phyloP scores from a whole-genome alignment of 106 monocot species.

The Dendrobium huoshanense region DNA sequence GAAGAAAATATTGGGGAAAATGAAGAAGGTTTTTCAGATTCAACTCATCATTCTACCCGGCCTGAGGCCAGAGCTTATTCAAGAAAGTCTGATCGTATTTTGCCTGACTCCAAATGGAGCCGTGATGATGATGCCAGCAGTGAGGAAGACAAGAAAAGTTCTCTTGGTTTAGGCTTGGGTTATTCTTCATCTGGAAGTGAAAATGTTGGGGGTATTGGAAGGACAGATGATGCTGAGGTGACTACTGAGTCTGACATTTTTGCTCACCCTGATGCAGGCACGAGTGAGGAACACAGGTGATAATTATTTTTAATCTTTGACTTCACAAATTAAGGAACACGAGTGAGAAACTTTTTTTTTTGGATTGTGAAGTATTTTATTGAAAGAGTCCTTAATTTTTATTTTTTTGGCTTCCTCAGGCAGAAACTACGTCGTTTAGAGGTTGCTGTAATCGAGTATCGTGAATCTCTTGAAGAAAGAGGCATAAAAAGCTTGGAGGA shows the following conservation, averaged over 20 bases:
- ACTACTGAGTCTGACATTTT: slow-evolving; percentile 22
- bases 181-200: slow-evolving; percentile 93
- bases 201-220: slow-evolving; percentile 38
- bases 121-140: slow-evolving; percentile 81
- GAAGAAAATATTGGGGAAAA: slow-evolving; percentile 14
- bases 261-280: slow-evolving; percentile 39
- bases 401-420: slow-evolving; percentile 26
- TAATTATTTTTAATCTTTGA: neutral
- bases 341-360: neutral
- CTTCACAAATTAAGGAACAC: too few relatives aligned
- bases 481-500: slow-evolving; percentile 66
- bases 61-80: slow-evolving; percentile 17
- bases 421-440: slow-evolving; percentile 91
- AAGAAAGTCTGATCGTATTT: slow-evolving; percentile 44
- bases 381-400: neutral
- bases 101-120: slow-evolving; percentile 86
- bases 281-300: slow-evolving; percentile 89
- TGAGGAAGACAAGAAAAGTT: slow-evolving; percentile 61
- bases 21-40: slow-evolving; percentile 17
- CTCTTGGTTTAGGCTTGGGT: slow-evolving; percentile 50
- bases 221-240: slow-evolving; percentile 29
- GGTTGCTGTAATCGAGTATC: slow-evolving; percentile 93
- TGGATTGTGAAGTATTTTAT: neutral
- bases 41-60: slow-evolving; percentile 24
- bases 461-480: slow-evolving; percentile 85